Conservation (phyloP, 768 basidiomycete genomes). For the Calocera cornea region DNA sequence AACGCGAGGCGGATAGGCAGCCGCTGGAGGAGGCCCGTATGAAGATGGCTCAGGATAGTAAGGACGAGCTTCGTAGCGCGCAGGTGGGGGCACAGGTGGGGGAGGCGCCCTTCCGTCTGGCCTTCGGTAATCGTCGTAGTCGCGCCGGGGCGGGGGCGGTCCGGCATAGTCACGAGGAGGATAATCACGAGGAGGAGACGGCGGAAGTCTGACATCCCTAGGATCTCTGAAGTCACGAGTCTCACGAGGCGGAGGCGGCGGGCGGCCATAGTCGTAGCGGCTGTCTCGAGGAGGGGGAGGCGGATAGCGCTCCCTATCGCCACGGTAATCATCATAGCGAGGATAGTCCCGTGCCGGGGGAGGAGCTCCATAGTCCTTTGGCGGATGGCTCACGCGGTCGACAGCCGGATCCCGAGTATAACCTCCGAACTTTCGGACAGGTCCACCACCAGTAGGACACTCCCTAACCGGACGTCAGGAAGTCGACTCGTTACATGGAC, state of each 20-base stretch:
- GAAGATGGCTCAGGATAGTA: constrained; percentile 29
- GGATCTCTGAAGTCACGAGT: constrained; percentile 7
- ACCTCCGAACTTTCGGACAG: constrained; percentile 21
- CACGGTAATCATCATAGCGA: constrained; percentile 40
- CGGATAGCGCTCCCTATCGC: constrained; percentile 30
- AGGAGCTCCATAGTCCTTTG: constrained; percentile 38
- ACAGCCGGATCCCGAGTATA: constrained; percentile 27
- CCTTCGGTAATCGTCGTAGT: constrained; percentile 49
- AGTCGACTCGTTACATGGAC: background rate
- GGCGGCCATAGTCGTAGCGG: constrained; percentile 45
- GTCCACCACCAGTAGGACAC: constrained; percentile 11
- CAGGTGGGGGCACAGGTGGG: constrained; percentile 32
- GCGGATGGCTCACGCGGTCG: constrained; percentile 39
- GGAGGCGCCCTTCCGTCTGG: constrained; percentile 34
- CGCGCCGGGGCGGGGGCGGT: constrained; percentile 4
- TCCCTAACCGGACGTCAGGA: background rate
- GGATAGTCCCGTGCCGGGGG: constrained; percentile 31
- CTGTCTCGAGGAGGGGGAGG: constrained; percentile 34
- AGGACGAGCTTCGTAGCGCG: constrained; percentile 43
- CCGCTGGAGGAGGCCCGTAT: constrained; percentile 4
- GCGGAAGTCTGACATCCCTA: constrained; percentile 27
- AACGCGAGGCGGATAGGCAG: constrained; percentile 29
- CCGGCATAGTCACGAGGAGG: constrained; percentile 41
- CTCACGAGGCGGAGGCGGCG: constrained; percentile 30
- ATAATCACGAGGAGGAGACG: constrained; percentile 50